Conservation (phyloP, 2,329 filamentous ascomycete species). For the Calonectria fujianensis region DNA sequence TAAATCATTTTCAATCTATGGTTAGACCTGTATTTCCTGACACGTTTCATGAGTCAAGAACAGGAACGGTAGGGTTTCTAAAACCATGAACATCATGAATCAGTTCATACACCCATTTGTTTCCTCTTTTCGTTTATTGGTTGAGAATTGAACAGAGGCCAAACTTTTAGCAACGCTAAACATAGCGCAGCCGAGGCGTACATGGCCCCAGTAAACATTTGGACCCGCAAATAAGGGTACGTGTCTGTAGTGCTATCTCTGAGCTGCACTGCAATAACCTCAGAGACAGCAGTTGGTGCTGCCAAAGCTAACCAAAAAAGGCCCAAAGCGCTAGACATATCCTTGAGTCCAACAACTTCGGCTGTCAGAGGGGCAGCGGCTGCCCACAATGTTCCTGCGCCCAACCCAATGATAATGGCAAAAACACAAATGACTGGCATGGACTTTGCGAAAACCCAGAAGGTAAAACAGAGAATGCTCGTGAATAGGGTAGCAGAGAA, state of each 20-base stretch:
- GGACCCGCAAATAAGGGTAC: slow-evolving; percentile 15
- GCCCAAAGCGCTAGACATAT: slow-evolving; percentile 25
- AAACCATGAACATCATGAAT: background rate
- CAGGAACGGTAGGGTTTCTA: background rate
- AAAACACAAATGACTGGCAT: slow-evolving; percentile 77
- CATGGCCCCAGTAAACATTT: slow-evolving; percentile 20
- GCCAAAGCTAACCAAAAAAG: slow-evolving; percentile 32
- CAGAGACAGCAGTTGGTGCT: slow-evolving; percentile 32
- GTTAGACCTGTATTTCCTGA: background rate
- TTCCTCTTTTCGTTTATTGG: background rate
- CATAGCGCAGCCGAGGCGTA: slow-evolving; percentile 6
- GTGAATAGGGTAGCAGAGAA: slow-evolving; percentile 64
- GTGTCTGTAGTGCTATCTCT: background rate
- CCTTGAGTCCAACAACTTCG: slow-evolving; percentile 32
- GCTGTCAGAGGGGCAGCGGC: slow-evolving; percentile 29
- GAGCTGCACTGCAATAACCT: slow-evolving; percentile 31
- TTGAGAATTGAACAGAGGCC: background rate
- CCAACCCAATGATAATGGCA: slow-evolving; percentile 73
- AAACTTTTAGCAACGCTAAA: background rate
- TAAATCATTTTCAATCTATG: background rate
- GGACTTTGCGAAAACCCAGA: slow-evolving; percentile 77
- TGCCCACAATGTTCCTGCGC: slow-evolving; percentile 60
- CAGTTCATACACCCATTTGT: background rate
- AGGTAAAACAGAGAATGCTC: slow-evolving; percentile 72
- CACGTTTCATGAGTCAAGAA: background rate